Base-by-base conservation (phyloP, 2,329 filamentous ascomycete genomes). In the Fusarium musae region DNA sequence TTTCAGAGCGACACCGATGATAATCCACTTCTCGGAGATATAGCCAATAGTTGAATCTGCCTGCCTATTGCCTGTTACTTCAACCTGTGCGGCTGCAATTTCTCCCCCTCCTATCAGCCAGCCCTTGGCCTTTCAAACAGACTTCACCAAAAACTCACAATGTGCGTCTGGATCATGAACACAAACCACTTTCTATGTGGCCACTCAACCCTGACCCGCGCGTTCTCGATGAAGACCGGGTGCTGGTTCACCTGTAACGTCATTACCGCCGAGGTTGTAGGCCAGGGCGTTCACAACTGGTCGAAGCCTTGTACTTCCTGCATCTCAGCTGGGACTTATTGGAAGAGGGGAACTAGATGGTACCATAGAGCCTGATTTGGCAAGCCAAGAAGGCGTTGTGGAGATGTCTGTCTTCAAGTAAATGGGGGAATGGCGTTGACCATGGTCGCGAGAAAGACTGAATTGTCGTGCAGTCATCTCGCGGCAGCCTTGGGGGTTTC, bases 201-300 rank as follows among this genome's bases (percentile, higher is more conserved):
- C 2, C 56, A 59, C 13, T 30, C 56, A 39, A 50, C 11, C 17
- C 42, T 19, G 9, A 5, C 12, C 3, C 42, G 56, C 4, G 42
- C 42, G 6, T 59, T 37, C 21, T 37, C 56, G 1, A 52, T 23
- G 32, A 59, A 59, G 32, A 59, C 56, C 1, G 56, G 56, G 15
- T 59, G 56, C 43, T 59, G 56, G 56, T 59, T 59, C 15, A 59
- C 56, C 19, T 59, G 56, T 8, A 59, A 50, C 6, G 56, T 50
- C 23, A 59, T 59, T 17, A 59, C 43, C 0, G 43, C 56, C 1
- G 56, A 59, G 42, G 56, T 59, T 12, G 56, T 50, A 36, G 42
- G 42, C 2, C 26, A 47, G 1, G 40, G 40, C 4, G 56, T 59
- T 19, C n/a, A 37, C 8, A 59, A 59, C 15, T 37, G 32, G 42